phyloP scores from a whole-genome alignment of 805 yeast genomes.

The Vanderwaltozyma polyspora region DNA sequence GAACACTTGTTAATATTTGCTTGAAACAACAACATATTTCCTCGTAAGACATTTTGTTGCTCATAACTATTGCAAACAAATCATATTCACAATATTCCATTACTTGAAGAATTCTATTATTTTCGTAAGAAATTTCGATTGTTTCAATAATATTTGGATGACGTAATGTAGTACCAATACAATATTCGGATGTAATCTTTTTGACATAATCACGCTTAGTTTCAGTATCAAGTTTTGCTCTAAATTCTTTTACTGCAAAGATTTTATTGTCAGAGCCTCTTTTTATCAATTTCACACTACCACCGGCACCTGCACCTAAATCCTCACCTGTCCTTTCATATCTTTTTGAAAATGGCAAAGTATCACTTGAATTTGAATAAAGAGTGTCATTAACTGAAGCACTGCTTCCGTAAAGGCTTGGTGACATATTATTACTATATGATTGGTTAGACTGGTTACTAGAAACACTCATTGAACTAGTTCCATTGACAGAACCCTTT shows the following conservation, averaged over 20 bases:
- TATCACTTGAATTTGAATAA: constrained; percentile 30
- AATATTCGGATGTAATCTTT: constrained; percentile 85
- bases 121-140: constrained; percentile 79
- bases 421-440: constrained; percentile 8
- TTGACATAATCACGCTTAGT: constrained; percentile 75
- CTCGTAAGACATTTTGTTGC: constrained; percentile 65
- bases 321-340: constrained; percentile 76
- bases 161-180: constrained; percentile 80
- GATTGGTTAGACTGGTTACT: constrained; percentile 1
- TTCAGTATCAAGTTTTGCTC: constrained; percentile 64
- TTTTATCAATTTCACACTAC: constrained; percentile 66
- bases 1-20: constrained; percentile 67
- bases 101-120: constrained; percentile 73
- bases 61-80: constrained; percentile 87
- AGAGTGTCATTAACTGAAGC: constrained; percentile 24
- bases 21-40: constrained; percentile 85
- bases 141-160: constrained; percentile 87
- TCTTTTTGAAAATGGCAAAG: constrained; percentile 56
- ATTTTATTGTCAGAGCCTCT: constrained; percentile 55
- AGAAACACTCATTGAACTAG: constrained; percentile 1
- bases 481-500: not conserved
- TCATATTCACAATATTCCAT: constrained; percentile 92
- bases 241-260: constrained; percentile 86
- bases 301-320: constrained; percentile 93
- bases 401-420: constrained; percentile 30